These are phyloP conservation scores for Epichloe typhina DNA, from an alignment of 2,329 filamentous ascomycete genomes.

Conservation along the genomic window DNA sequence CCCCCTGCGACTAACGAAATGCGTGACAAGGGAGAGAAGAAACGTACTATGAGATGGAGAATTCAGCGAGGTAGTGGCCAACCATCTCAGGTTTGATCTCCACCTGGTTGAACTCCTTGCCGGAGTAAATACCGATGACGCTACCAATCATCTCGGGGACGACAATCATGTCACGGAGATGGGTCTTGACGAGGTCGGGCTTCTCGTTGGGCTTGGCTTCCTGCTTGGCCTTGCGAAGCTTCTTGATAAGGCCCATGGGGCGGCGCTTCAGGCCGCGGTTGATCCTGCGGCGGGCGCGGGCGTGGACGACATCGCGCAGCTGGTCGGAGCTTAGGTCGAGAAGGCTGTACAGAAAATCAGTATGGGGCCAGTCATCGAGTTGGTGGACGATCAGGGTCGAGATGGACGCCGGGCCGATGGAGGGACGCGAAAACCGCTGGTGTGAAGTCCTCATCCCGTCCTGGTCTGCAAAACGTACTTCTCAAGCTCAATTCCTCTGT, in stretches of 20 bases:
- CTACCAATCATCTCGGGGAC: conserved; percentile 99
- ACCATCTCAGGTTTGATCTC: conserved; percentile 99
- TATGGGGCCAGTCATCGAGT: neutral
- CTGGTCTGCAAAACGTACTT: conserved; percentile 53
- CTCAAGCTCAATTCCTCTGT: conserved; percentile 98
- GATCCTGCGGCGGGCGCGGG: conserved; percentile 95
- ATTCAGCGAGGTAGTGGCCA: conserved; percentile 97
- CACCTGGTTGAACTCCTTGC: conserved; percentile 99
- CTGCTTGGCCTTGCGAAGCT: conserved; percentile 99
- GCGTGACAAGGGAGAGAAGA: neutral
- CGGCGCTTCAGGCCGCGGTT: conserved; percentile 99
- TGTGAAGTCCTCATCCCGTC: neutral
- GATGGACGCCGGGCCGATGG: neutral
- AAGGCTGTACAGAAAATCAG: conserved; percentile 49
- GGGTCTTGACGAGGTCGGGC: conserved; percentile 98
- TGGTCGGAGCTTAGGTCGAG: conserved; percentile 97
- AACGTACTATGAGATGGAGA: conserved; percentile 98
- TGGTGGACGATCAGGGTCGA: neutral
- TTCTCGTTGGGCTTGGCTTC: conserved; percentile 99
- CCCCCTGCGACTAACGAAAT: too few species aligned
- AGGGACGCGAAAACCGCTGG: neutral
- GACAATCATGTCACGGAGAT: conserved; percentile 99
- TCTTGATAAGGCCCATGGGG: conserved; percentile 99
- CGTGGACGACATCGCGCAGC: conserved; percentile 98
- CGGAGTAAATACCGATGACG: conserved; percentile 98